Conservation (phyloP, 2,329 filamentous ascomycete species). For the Coniochaeta prunicola region DNA sequence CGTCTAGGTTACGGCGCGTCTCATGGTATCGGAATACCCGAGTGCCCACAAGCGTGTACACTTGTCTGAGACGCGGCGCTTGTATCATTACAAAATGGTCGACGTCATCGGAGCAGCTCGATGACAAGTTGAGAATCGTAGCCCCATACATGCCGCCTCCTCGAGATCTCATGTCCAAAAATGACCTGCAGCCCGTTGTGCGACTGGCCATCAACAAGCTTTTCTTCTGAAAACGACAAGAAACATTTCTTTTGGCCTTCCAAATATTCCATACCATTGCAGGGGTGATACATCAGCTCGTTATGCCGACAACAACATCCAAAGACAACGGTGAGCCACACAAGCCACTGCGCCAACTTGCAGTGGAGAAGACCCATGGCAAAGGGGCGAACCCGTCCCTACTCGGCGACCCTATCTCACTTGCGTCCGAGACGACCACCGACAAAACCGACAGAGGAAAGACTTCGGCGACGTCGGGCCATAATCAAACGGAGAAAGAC, state of each 20-base stretch:
- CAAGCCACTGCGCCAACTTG: slow-evolving; percentile 15
- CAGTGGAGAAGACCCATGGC: slow-evolving; percentile 14
- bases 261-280: background rate
- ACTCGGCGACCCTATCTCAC: slow-evolving; percentile 15
- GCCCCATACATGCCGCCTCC: background rate
- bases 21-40: background rate
- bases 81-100: background rate
- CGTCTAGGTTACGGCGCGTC: background rate
- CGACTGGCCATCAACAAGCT: background rate
- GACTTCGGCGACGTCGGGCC: background rate
- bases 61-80: background rate
- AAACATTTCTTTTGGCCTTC: background rate
- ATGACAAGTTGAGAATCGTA: background rate
- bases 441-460: background rate
- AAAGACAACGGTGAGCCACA: background rate
- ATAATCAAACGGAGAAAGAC: background rate
- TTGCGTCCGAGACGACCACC: slow-evolving; percentile 14
- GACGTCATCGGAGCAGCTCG: background rate
- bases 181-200: background rate
- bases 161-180: background rate
- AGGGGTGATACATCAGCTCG: background rate
- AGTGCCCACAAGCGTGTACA: background rate
- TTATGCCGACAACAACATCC: background rate
- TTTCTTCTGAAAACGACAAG: background rate
- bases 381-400: slow-evolving; percentile 14